Base-by-base conservation (phyloP, 2,329 filamentous ascomycete genomes). In the Calonectria naviculata region DNA sequence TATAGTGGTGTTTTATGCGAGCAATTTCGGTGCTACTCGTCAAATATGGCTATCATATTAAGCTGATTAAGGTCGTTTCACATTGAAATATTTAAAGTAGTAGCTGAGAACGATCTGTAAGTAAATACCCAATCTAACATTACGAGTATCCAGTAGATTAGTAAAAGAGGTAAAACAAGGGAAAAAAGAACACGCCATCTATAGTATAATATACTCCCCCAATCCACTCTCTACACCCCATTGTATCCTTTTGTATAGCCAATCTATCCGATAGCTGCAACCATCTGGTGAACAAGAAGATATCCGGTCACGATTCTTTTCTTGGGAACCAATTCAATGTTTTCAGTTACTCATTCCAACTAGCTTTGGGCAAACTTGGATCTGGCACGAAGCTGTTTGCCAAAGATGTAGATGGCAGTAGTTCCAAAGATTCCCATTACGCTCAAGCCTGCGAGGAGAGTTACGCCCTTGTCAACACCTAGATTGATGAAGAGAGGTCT, bases 361-460 rank as follows among this genome's bases (percentile, higher is more conserved):
- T 36, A 62, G 36, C 58, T 62, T 28, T 44, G 58, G 13, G 58
- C 58, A 62, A 62, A 62, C 41, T 62, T 62, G 41, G 58, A 62
- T 29, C 58, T 31, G 5, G 58, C 58, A 29, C 58, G 58, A n/a
- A 62, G 36, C 58, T 62, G 38, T 24, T 62, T 62, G 26, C 58
- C 58, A 21, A 46, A 62, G 24, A 62, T 21, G 15, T 62, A 62
- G 26, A 62, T 62, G n/a, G 58, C 58, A 24, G 19, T 62, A 4
- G 58, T 62, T 62, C 58, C 58, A 13, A 62, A 62, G n/a, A 62
- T 62, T 17, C 58, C 58, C 58, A 62, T 62, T 0, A 62, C 58
- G 15, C 58, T 62, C 41, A 62, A 28, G 38, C 58, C 58, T 24
- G 58, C 58, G 15, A 62, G 58, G 24, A 62, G 38, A 24, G 58